Conservation (phyloP, 2,329 filamentous ascomycete genomes). For the Aspergillus eucalypticola region DNA sequence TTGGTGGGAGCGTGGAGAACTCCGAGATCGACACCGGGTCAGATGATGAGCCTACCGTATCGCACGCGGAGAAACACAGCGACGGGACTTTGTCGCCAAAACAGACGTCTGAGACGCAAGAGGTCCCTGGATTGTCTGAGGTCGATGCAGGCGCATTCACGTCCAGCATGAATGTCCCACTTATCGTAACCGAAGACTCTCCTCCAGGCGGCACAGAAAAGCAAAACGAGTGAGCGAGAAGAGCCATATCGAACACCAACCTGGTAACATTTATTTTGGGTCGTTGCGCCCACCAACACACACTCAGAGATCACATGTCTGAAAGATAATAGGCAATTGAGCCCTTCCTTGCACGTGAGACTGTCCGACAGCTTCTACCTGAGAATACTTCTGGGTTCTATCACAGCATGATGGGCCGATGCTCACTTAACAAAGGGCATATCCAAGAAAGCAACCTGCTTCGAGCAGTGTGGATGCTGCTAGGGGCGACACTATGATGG, state of each 20-base stretch:
- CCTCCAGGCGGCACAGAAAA: not conserved
- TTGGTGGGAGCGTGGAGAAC: slow-evolving; percentile 26
- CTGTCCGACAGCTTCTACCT: not conserved
- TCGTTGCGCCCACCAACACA: not conserved
- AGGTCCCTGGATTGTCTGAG: not conserved
- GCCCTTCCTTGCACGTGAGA: not conserved
- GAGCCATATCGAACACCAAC: not conserved
- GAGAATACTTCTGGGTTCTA: not conserved
- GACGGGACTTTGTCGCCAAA: not conserved
- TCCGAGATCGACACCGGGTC: slow-evolving; percentile 27
- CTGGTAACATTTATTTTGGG: not conserved
- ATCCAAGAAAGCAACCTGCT: not conserved
- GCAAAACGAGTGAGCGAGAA: not conserved
- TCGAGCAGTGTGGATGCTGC: not conserved
- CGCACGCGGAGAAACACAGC: not conserved
- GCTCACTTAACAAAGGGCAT: not conserved
- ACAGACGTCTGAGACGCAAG: not conserved
- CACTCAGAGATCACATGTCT: not conserved
- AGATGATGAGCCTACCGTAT: slow-evolving; percentile 10
- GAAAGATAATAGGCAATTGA: too few species aligned
- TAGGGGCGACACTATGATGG: not conserved
- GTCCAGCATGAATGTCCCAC: slow-evolving; percentile 16
- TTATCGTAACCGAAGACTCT: slow-evolving; percentile 22
- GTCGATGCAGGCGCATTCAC: not conserved
- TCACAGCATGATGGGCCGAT: not conserved